Base-by-base conservation (phyloP, 2,329 filamentous ascomycete genomes). In the Sporothrix brasiliensis region DNA sequence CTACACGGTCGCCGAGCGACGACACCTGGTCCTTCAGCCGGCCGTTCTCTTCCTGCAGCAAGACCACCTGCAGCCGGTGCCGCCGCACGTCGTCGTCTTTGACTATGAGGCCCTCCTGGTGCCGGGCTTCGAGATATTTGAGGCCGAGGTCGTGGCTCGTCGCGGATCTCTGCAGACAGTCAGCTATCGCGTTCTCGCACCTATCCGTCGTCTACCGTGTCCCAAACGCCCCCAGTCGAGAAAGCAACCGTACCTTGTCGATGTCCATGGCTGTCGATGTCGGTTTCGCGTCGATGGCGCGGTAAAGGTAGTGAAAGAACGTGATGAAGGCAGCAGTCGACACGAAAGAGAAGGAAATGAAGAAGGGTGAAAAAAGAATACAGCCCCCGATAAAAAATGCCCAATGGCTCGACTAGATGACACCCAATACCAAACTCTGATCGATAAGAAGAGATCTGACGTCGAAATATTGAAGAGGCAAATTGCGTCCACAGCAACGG, bases 61-160 rank as follows among this genome's bases (percentile, higher is more conserved):
- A 80, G 69, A 94, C 81, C 69, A 89, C 84, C 73, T 89, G 87
- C 72, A 94, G 84, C 74, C 88, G 88, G 68, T 93, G 80, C 73
- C 89, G 86, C 63, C 94, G 89, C 52, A 87, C 83, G 72, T 90
- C 88, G 78, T 98, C 94, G 74, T 93, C 88, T 76, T 92, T 91
- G 74, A 88, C 82, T 69, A 96, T 84, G 13, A 90, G 82, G 68
- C 92, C 86, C 49, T 91, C 86, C 69, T 89, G 84, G 74, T 90
- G 88, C 69, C 87, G 80, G 74, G 85, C 86, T 72, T 86, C 84
- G 74, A 91, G 88, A 78, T 94, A 92, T 75, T 87, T 87, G 72
- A 91, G 81, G 77, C 96, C 92, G 68, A 93, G 85, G 30, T 84
- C 79, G 73, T 86, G 84, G 49, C 86, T 80, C 39, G 78, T 79